These are phyloP conservation scores for Thalassia testudinum DNA, from an alignment of 116 monocot genomes.

Conservation along the genomic window DNA sequence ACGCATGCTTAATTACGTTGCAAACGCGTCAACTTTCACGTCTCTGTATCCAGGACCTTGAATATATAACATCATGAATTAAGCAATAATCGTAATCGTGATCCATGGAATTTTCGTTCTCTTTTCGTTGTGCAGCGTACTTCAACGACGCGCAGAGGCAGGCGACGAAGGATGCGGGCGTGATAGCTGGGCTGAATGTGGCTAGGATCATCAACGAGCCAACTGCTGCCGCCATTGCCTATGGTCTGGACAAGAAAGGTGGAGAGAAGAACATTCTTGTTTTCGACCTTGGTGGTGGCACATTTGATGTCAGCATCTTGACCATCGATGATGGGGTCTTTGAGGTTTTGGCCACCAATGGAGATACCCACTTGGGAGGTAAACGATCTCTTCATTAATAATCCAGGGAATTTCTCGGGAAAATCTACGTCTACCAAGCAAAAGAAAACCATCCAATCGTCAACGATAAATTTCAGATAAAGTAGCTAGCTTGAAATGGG, in stretches of 20 bases:
- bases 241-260: conserved; percentile 60
- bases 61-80: too few species aligned
- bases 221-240: conserved; percentile 64
- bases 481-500: too few species aligned
- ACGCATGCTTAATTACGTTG: too few species aligned
- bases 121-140: conserved; percentile 12
- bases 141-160: conserved; percentile 59
- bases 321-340: conserved; percentile 65
- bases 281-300: conserved; percentile 70
- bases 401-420: too few species aligned
- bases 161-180: conserved; percentile 47
- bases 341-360: conserved; percentile 53
- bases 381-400: conserved; percentile 1
- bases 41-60: too few species aligned
- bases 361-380: conserved; percentile 55
- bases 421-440: too few species aligned
- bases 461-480: too few species aligned
- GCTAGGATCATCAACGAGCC: conserved; percentile 51
- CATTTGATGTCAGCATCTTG: conserved; percentile 67
- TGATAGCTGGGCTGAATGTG: conserved; percentile 41
- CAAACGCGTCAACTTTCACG: too few species aligned
- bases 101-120: neutral
- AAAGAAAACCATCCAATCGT: too few species aligned
- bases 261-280: conserved; percentile 75
- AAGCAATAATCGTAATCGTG: too few species aligned